Conservation (phyloP, 306 rosid species). For the Dalbergia cultrata region DNA sequence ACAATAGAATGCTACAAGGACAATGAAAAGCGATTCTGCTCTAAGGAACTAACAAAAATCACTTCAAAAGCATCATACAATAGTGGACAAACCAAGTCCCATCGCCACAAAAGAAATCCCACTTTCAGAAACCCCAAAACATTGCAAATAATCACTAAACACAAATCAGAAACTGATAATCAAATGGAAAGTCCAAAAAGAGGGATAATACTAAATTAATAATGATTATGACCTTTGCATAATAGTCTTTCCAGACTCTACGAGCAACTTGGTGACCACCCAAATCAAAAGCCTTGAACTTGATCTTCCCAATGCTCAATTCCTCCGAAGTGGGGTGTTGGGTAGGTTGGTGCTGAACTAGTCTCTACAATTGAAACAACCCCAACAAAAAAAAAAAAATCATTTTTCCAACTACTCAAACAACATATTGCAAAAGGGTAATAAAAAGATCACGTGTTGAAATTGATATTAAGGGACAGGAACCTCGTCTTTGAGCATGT, state of each 20-base stretch:
- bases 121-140: conserved; percentile 26
- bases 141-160: conserved; percentile 7
- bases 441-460: neutral
- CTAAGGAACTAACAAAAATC: neutral
- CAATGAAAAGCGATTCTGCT: conserved; percentile 27
- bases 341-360: conserved; percentile 92
- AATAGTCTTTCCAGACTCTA: conserved; percentile 91
- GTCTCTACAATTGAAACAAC: conserved; percentile 57
- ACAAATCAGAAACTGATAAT: conserved; percentile 1
- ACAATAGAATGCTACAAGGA: conserved; percentile 19
- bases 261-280: conserved; percentile 93
- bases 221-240: conserved; percentile 67
- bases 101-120: conserved; percentile 29
- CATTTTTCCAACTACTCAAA: neutral
- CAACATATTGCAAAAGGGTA: neutral
- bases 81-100: neutral
- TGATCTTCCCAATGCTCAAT: conserved; percentile 84
- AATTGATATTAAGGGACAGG: neutral
- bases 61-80: conserved; percentile 8
- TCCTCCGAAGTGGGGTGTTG: conserved; percentile 92
- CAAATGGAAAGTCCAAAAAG: neutral
- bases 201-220: neutral
- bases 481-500: conserved; percentile 91
- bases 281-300: conserved; percentile 93
- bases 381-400: neutral